phyloP scores from a whole-genome alignment of 768 basidiomycete species.

The Russula lepida region DNA sequence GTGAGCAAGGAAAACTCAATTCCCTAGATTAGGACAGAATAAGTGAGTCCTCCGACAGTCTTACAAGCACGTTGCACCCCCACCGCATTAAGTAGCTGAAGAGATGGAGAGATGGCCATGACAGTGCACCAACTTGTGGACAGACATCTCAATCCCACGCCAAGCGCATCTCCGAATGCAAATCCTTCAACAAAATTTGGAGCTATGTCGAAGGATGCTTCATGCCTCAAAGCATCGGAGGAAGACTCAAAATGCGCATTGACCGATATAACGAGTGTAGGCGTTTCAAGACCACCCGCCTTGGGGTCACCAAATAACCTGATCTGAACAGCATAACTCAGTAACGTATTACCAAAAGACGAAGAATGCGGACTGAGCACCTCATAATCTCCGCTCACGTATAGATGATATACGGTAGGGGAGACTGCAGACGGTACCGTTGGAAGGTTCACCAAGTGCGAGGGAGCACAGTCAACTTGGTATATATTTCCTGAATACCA shows the following conservation, averaged over 20 bases:
- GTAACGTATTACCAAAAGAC: not conserved
- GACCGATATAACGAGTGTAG: conserved; percentile 46
- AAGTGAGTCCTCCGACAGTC: not conserved
- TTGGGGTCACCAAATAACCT: conserved; percentile 75
- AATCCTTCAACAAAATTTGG: conserved; percentile 69
- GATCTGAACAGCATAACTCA: conserved; percentile 39
- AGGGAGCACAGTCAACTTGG: conserved; percentile 44
- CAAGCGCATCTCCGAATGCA: conserved; percentile 63
- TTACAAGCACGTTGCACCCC: conserved; percentile 13
- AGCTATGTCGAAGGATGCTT: conserved; percentile 44
- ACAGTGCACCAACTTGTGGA: conserved; percentile 48
- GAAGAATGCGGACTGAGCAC: conserved; percentile 27
- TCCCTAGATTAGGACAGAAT: conserved; percentile 3
- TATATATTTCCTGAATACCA: conserved; percentile 93
- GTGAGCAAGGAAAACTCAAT: not conserved
- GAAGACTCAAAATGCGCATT: conserved; percentile 35
- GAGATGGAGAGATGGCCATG: conserved; percentile 22
- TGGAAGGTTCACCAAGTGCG: conserved; percentile 44
- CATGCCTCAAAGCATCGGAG: conserved; percentile 30
- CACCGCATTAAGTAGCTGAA: not conserved
- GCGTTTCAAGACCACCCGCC: conserved; percentile 30
- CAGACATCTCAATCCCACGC: conserved; percentile 50
- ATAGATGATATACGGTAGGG: conserved; percentile 54
- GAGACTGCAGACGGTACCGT: conserved; percentile 31
- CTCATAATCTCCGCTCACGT: conserved; percentile 81